A percentile compares a stretch with the other conserved stretches of the same genome.
These are phyloP conservation scores for Dacryopinax spathularia DNA, from an alignment of 768 basidiomycete genomes.

Conservation along the genomic window DNA sequence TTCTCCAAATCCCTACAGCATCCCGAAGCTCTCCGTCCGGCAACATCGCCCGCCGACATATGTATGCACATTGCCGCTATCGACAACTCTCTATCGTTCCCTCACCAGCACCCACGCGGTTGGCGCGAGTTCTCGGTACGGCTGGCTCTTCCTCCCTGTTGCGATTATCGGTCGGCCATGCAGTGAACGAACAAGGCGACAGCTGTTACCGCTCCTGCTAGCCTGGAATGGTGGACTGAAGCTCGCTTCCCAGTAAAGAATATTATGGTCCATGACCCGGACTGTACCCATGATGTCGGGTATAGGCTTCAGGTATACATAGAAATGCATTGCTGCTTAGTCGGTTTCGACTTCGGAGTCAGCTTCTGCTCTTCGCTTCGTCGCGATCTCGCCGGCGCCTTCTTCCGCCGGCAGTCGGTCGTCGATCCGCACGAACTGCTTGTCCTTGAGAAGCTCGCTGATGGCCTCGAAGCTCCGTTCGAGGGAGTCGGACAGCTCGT, in stretches of 20 bases:
- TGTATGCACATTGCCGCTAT: conserved; percentile 89
- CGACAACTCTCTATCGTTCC: conserved; percentile 84
- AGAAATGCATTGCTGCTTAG: too few relatives aligned
- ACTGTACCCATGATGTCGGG: too few relatives aligned
- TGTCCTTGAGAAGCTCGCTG: too few relatives aligned
- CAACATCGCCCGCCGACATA: conserved; percentile 44
- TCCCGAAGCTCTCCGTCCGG: conserved; percentile 1
- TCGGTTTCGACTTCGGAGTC: too few relatives aligned
- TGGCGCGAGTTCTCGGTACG: conserved; percentile 69
- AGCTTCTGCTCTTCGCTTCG: too few relatives aligned
- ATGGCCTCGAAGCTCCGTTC: too few relatives aligned
- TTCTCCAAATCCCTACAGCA: conserved; percentile 1
- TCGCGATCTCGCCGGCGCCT: too few relatives aligned
- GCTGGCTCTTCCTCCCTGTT: conserved; percentile 77
- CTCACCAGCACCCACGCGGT: conserved; percentile 76
- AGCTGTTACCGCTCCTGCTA: conserved; percentile 69
- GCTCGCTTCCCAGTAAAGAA: conserved; percentile 64
- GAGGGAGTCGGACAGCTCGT: too few relatives aligned
- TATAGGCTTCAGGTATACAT: too few relatives aligned
- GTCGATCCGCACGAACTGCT: too few relatives aligned
- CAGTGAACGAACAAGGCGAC: conserved; percentile 62
- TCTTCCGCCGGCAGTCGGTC: too few relatives aligned
- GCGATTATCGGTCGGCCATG: conserved; percentile 56
- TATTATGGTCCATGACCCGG: conserved; percentile 66
- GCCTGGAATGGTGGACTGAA: conserved; percentile 81